Conservation (phyloP, 2,329 filamentous ascomycete genomes). For the Xylaria sp. region DNA sequence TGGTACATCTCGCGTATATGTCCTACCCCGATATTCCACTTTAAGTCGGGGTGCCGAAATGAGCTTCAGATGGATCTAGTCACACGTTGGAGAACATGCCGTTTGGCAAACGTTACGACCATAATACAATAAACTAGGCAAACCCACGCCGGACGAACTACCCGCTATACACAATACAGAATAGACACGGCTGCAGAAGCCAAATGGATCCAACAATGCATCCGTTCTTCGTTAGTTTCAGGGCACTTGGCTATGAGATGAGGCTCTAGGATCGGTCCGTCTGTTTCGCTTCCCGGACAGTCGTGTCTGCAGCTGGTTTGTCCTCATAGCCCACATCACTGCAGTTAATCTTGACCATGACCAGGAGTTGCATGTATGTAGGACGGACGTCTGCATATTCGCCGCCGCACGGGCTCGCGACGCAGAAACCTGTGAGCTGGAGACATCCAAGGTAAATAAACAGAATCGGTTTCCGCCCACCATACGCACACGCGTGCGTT, state of each 20-base stretch:
- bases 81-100: no score
- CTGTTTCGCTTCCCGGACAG: background rate
- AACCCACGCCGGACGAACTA: background rate
- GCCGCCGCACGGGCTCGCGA: slow-evolving; percentile 17
- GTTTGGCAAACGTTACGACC: no score
- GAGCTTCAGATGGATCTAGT: no score
- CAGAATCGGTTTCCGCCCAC: slow-evolving; percentile 2
- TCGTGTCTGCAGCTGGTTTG: slow-evolving; percentile 18
- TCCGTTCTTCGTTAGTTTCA: slow-evolving; percentile 9
- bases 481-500: slow-evolving; percentile 5
- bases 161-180: background rate
- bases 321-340: slow-evolving; percentile 1
- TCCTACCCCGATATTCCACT: no score
- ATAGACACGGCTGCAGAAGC: background rate
- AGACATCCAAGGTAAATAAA: slow-evolving; percentile 10
- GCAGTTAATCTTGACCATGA: slow-evolving; percentile 4
- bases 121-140: no score
- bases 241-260: slow-evolving; percentile 10
- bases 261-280: background rate
- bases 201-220: background rate
- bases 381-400: slow-evolving; percentile 11
- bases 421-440: slow-evolving; percentile 3
- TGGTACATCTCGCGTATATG: no score
- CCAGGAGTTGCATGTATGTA: slow-evolving; percentile 26
- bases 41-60: no score